Evolutionary conservation across 345 rosid species (phyloP), one percentile per base, ranked within the genome.

Genomic region (Boechera stricta): DNA sequence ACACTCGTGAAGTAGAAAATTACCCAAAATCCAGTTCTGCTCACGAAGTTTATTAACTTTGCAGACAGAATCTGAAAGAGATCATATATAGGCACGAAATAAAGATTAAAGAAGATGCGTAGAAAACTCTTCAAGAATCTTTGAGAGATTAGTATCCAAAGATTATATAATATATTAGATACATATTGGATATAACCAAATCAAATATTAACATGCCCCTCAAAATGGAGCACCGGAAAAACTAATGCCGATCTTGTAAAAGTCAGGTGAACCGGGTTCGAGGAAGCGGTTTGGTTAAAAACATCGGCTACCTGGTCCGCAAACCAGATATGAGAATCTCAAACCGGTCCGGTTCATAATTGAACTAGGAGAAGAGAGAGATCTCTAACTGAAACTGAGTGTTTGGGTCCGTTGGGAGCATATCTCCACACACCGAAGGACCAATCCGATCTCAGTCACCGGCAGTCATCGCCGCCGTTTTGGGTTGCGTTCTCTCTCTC

Each of bases 371-470:
- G 42, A 10, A 39, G 54, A 45, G 44, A 63, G 41, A 48, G 55
- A 60, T 33, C 2, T 68, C 62, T 64, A 26, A 21, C 29, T 47
- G 12, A 69, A 21, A 41, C 41, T 5, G 52, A 4, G 33, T 5
- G 61, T 52, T 59, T 60, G 54, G 21, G 41, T 59, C 68, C 62
- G 67, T 67, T 75, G 41, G 47, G 64, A 36, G 44, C 67, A 38
- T 24, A 48, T 56, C 65, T 44, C 59, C 29, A 66, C 2, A 38
- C 48, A 32, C 1, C 35, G 12, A 64, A 54, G 31, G 36, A 32
- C 70, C 71, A 66, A 70, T 64, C 53, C 52, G 45, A 63, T 77
- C 60, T 29, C 71, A 10, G 71, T 70, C 71, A 44, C 71, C 71
- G 80, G 51, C 79, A 38, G 5, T 55, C 49, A 32, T 69, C 75